Evolutionary conservation across 1,139 yeast genomes (phyloP).

Genomic region (Kurtzmaniella natalensis): DNA sequence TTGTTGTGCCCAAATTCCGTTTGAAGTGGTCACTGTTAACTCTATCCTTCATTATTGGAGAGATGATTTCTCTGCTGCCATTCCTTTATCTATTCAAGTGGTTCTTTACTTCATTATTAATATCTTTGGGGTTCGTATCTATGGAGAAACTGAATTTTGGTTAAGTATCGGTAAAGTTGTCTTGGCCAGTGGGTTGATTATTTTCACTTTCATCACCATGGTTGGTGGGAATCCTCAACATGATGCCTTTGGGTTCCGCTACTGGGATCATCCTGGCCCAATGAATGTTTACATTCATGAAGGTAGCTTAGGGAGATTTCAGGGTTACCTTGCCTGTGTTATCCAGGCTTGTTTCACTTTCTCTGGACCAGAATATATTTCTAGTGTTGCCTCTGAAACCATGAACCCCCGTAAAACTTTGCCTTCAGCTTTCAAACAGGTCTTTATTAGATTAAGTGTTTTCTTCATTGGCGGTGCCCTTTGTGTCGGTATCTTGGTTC

Average conservation of each 20-base stretch:
- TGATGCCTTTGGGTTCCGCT: conserved; percentile 17
- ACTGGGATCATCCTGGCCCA: conserved; percentile 21
- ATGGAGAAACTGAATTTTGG: conserved; percentile 64
- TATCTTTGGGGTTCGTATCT: conserved; percentile 59
- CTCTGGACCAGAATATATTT: conserved; percentile 19
- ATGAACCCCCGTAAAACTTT: conserved; percentile 13
- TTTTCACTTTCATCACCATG: conserved; percentile 18
- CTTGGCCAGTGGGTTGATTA: conserved; percentile 14
- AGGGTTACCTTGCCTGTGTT: conserved; percentile 16
- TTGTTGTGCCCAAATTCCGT: conserved; percentile 71
- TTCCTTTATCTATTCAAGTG: conserved; percentile 54
- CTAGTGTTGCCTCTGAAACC: conserved; percentile 14
- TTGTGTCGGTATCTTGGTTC: conserved; percentile 12
- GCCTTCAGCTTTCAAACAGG: conserved; percentile 13
- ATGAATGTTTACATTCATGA: conserved; percentile 11
- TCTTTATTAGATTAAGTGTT: conserved; percentile 12
- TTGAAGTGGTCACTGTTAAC: conserved; percentile 76
- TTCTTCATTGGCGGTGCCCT: conserved; percentile 14
- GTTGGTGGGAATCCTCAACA: conserved; percentile 20
- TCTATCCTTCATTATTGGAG: conserved; percentile 74
- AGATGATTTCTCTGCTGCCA: conserved; percentile 59
- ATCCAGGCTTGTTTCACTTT: conserved; percentile 18
- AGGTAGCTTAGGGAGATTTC: conserved; percentile 18
- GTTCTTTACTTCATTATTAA: conserved; percentile 54
- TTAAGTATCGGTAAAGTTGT: conserved; percentile 50